Conservation (phyloP, 2,329 filamentous ascomycete genomes). For the Aspergillus sp. region DNA sequence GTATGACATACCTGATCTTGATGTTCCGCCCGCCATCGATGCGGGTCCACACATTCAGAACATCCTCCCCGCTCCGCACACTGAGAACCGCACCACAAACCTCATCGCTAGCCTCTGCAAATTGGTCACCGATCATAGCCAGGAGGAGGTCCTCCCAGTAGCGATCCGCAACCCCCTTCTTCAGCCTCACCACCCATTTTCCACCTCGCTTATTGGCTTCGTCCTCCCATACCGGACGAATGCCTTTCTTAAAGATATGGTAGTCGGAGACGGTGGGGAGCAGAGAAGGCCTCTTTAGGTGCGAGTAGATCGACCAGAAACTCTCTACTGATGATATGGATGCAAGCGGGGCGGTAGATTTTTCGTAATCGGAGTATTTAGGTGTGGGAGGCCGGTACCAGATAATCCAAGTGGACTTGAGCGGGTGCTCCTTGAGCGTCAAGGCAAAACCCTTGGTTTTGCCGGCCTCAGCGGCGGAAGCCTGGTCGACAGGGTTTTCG, state of each 20-base stretch:
- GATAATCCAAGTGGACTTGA: constrained; percentile 90
- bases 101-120: constrained; percentile 87
- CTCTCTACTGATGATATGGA: constrained; percentile 80
- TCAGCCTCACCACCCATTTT: constrained; percentile 95
- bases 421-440: constrained; percentile 53
- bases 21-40: constrained; percentile 91
- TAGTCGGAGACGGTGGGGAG: constrained; percentile 95
- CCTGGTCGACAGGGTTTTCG: constrained; percentile 52
- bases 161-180: constrained; percentile 94
- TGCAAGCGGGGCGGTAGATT: constrained; percentile 86
- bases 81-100: constrained; percentile 94
- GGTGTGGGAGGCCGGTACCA: constrained; percentile 97
- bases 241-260: constrained; percentile 95
- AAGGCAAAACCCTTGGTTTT: constrained; percentile 46
- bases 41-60: constrained; percentile 96
- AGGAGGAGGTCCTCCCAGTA: constrained; percentile 96
- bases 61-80: constrained; percentile 92
- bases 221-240: constrained; percentile 97
- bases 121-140: constrained; percentile 90
- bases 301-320: constrained; percentile 85
- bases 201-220: constrained; percentile 94
- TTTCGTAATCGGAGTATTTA: constrained; percentile 98
- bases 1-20: constrained; percentile 77
- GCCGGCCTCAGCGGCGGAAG: constrained; percentile 23
- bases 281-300: constrained; percentile 84